These are phyloP conservation scores for Azolla pinnata DNA, from an alignment of 75 land plant genomes.

Conservation along the genomic window DNA sequence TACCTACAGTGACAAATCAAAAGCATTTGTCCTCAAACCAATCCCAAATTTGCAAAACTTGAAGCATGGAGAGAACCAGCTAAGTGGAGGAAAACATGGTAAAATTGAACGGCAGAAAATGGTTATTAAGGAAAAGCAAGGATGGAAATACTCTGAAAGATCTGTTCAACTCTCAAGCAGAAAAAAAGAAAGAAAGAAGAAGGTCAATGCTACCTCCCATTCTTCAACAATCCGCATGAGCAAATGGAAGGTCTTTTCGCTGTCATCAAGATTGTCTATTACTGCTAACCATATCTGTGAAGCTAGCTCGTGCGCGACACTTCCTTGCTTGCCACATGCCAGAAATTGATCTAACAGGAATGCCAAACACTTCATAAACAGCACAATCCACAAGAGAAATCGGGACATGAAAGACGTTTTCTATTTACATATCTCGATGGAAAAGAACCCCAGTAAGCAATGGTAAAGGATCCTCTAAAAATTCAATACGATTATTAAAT, in stretches of 20 bases:
- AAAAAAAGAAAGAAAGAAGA: not conserved
- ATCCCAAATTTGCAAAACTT: too few relatives aligned
- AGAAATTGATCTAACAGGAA: conserved; percentile 68
- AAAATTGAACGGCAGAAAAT: too few relatives aligned
- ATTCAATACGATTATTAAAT: too few relatives aligned
- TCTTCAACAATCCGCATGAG: conserved; percentile 68
- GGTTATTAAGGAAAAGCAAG: too few relatives aligned
- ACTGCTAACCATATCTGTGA: conserved; percentile 90
- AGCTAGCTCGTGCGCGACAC: conserved; percentile 69
- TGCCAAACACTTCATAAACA: not conserved
- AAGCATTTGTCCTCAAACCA: not conserved
- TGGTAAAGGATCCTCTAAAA: too few relatives aligned
- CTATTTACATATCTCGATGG: too few relatives aligned
- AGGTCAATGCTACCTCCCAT: conserved; percentile 48
- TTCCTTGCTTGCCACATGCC: conserved; percentile 64
- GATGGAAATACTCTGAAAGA: too few relatives aligned
- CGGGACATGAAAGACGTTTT: too few relatives aligned
- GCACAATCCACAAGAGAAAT: not conserved
- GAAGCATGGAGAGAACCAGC: too few relatives aligned
- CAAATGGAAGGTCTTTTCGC: conserved; percentile 50
- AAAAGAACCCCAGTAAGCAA: too few relatives aligned
- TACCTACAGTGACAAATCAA: conserved; percentile 29
- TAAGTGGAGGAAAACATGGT: too few relatives aligned
- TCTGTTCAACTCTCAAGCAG: not conserved
- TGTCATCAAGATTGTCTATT: conserved; percentile 72